Evolutionary conservation across 176 grass and related monocot genomes (phyloP).

Genomic region (Aechmea fasciata): DNA sequence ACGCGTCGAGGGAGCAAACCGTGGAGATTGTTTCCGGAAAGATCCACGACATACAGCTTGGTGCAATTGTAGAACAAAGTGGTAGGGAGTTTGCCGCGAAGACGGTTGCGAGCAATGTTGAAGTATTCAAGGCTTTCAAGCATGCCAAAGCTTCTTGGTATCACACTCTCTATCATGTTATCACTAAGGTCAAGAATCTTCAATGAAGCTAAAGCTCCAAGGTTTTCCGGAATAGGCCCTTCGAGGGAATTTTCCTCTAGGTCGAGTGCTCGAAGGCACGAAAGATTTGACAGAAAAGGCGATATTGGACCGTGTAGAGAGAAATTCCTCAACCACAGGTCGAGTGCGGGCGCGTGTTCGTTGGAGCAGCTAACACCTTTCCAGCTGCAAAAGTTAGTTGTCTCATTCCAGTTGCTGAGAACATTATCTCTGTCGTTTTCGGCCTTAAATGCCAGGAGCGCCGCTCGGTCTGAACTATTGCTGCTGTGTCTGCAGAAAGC

Average conservation of each 20-base stretch:
- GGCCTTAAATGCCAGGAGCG: not conserved
- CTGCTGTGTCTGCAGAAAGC: not conserved
- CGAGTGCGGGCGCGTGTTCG: not conserved
- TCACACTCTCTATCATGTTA: not conserved
- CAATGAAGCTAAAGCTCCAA: not conserved
- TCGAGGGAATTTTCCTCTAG: conserved; percentile 2
- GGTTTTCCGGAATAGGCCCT: not conserved
- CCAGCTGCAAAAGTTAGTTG: conserved; percentile 1
- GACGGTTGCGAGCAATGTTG: not conserved
- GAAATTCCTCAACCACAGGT: not conserved
- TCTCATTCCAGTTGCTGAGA: conserved; percentile 13
- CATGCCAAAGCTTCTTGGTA: conserved; percentile 5
- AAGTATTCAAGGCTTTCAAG: not conserved
- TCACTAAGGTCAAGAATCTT: not conserved
- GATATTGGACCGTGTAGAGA: conserved; percentile 13
- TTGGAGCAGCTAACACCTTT: not conserved
- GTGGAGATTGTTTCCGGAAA: not conserved
- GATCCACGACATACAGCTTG: not conserved
- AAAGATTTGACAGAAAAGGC: conserved; percentile 14
- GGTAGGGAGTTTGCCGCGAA: not conserved
- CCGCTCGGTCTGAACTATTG: not conserved
- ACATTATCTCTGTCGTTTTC: not conserved
- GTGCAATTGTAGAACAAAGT: conserved; percentile 11
- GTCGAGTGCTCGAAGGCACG: not conserved
- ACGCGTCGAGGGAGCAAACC: conserved; percentile 1